Base-by-base conservation (phyloP, 306 rosid species). In the Prunus mira region DNA sequence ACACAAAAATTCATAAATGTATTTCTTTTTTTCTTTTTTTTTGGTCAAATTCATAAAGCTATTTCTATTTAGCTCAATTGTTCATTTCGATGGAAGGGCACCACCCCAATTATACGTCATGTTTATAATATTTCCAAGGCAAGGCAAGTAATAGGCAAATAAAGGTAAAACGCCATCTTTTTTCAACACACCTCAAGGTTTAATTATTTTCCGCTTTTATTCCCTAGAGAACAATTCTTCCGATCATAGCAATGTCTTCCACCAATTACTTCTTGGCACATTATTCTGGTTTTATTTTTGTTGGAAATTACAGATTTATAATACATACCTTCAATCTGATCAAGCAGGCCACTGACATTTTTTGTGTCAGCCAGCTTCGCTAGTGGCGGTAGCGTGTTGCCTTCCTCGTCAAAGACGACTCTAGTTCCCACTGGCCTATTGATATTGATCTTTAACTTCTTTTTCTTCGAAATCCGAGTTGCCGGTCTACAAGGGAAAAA, bases 391-490 rank as follows among this genome's bases (percentile, higher is more conserved):
- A 92, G 84, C 57, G 89, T 75, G 82, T 92, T 85, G 71, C 97
- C 96, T 24, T 95, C 96, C 24, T 95, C 99, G 14, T 95, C 99
- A 78, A 90, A 92, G 56, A 91, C 91, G n/a, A 86, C 89, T 73
- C 93, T 87, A 47, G 85, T 88, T 69, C 99, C 97, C 6, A 82
- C 63, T 22, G 99, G 99, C 82, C 92, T 89, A 65, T 86, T 91
- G 25, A 89, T 10, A 69, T 90, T 90, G 87, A 92, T 90, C 89
- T 91, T 92, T 79, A 92, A 83, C 85, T 95, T 92, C 88, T 89
- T 92, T 81, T 90, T 92, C 90, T 92, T 95, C 75, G 70, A 79
- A 69, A 95, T 76, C 65, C 87, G 87, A 49, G 89, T 86, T 62
- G 77, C 78, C 3, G 81, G 88, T 65, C 97, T 92, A 74, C 85